Evolutionary conservation across 805 yeast species (phyloP), one percentile per base, ranked within the genome.

Genomic region (Ogataea ganodermae): DNA sequence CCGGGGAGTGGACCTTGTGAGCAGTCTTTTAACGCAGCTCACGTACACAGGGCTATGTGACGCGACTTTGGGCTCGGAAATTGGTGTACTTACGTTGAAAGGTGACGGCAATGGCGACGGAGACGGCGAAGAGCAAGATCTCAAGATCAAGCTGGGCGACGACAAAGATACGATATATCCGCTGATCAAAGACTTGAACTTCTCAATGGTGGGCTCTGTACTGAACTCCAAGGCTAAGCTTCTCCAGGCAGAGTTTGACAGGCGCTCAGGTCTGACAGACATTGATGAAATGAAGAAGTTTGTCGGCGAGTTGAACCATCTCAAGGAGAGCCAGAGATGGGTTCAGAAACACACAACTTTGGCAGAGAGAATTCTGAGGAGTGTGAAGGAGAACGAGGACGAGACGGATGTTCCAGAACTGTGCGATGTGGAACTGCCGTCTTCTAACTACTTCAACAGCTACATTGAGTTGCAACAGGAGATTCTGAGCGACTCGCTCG

Each of bases 21-120:
- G 96, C 1, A 84, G 89, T 1, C 58, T 89, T 9, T 67, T 89
- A 45, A 80, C 83, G 21, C 97, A 91, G 58, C 67, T 91, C 56
- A 86, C 89, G 2, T 92, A 91, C 62, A 72, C 79, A 14, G 99
- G 98, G 0, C 70, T 94, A 13, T 70, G 90, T 17, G 91, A 87
- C 62, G 97, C 91, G 56, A 62, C 81, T 10, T 74, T 81, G 54
- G 80, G 78, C 4, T 68, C 84, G 5, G 70, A 74, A 12, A 61
- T 73, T 10, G 76, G 75, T 50, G 69, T 57, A 3, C 56, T 67
- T 6, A 56, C 56, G 6, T 30, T 55, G 35, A 48, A 48, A 2
- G 33, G 18, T 14, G 61, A 6, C 16, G 31, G 6, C 1, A 52
- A 51, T 4, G 52, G 51, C 14, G 53, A 50, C 13, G 56, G 45